Evolutionary conservation across 352 stramenopile genomes (phyloP), one percentile per base, ranked within the genome.

Genomic region (Globisporangium nunn): DNA sequence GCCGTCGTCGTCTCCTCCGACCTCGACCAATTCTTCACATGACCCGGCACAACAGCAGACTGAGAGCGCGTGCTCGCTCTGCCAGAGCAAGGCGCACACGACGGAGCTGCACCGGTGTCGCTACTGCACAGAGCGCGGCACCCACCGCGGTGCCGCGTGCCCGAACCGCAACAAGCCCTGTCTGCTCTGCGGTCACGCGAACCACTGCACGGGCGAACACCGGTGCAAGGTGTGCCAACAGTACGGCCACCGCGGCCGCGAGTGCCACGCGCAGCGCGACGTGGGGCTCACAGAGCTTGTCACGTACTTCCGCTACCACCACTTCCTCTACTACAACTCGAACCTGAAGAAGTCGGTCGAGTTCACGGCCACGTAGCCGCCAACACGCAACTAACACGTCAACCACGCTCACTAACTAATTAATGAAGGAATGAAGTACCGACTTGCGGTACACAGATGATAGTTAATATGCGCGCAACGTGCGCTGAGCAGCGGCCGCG

Each of bases 261-360:
- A 93, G 56, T 93, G 84, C 61, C 84, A 93, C 62, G 70, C 73
- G 37, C 84, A 93, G 54, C 77, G 84, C 53, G 81, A 91, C 56
- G 84, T 92, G 15, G 84, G 84, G 4, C 71, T 89, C 62, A 72
- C 84, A 15, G 84, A 94, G 61, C 64, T 94, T 50, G 51, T 92
- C 33, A 88, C 84, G 41, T 91, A 90, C 68, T 94, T 91, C 62
- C 84, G 82, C 18, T 94, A 87, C 63, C 84, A 94, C 46, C 75
- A 92, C 57, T 94, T 91, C 61, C 67, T 94, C 17, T 94, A 94
- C 62, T 94, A 94, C 77, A 92, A 91, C 65, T 75, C 75, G 39
- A 94, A 94, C 57, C 70, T 94, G 53, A 92, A 92, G 55, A 87
- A 87, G 59, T 90, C 83, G 44, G 84, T 92, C 63, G 81, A 93